Evolutionary conservation across 495 filamentous ascomycete species (phyloP).

Genomic region (Penicillium argentinense): DNA sequence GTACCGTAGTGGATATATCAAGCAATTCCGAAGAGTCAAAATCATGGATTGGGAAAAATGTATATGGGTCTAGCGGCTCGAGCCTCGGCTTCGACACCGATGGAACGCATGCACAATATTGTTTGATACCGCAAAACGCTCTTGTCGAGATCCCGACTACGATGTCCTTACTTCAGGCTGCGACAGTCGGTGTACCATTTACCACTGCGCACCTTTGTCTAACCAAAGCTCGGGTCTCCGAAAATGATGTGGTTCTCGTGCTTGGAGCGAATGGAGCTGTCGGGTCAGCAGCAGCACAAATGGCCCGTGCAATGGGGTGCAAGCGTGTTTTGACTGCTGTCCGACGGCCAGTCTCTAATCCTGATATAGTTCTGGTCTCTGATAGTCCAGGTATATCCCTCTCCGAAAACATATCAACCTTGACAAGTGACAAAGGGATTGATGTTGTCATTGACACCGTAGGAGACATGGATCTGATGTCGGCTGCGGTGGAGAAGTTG

Average conservation of each 20-base stretch:
- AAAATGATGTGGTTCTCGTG: slow-evolving; percentile 15
- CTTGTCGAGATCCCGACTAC: slow-evolving; percentile 16
- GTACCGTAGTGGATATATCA: slow-evolving; percentile 12
- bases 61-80: slow-evolving; percentile 22
- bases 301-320: slow-evolving; percentile 18
- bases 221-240: slow-evolving; percentile 3
- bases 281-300: slow-evolving; percentile 16
- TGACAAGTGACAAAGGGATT: slow-evolving; percentile 17
- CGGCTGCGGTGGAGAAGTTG: slow-evolving; percentile 10
- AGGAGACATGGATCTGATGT: slow-evolving; percentile 18
- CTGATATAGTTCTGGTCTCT: slow-evolving; percentile 10
- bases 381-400: background rate
- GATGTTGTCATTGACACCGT: slow-evolving; percentile 22
- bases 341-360: slow-evolving; percentile 2
- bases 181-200: slow-evolving; percentile 22
- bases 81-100: slow-evolving; percentile 15
- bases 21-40: background rate
- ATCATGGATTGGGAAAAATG: slow-evolving; percentile 21
- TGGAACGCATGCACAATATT: slow-evolving; percentile 20
- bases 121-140: slow-evolving; percentile 8
- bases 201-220: slow-evolving; percentile 19
- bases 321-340: slow-evolving; percentile 18
- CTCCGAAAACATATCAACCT: background rate
- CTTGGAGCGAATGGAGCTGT: slow-evolving; percentile 23
- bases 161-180: slow-evolving; percentile 16